These are phyloP conservation scores for Xylaria nigripes DNA, from an alignment of 495 filamentous ascomycete species.

Conservation along the genomic window DNA sequence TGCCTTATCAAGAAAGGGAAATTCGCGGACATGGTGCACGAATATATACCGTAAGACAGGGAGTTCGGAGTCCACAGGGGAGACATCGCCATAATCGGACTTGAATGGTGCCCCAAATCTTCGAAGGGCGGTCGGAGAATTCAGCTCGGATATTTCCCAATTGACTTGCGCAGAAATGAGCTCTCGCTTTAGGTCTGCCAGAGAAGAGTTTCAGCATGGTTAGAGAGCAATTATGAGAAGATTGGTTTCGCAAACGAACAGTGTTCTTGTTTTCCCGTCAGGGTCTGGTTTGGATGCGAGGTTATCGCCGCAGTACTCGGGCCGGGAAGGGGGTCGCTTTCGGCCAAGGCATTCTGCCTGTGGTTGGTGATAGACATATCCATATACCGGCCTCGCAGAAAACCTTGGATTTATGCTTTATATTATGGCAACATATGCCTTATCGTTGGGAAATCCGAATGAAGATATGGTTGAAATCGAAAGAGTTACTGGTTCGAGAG, in stretches of 20 bases:
- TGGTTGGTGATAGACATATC: constrained; percentile 20
- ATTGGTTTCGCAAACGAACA: constrained; percentile 47
- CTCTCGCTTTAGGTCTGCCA: constrained; percentile 89
- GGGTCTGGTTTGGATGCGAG: constrained; percentile 28
- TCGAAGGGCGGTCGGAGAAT: constrained; percentile 87
- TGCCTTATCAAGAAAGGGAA: constrained; percentile 92
- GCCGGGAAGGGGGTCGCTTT: constrained; percentile 4
- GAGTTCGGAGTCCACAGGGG: constrained; percentile 87
- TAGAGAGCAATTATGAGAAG: neutral
- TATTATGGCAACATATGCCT: neutral
- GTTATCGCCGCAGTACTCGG: constrained; percentile 1
- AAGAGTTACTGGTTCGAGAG: neutral
- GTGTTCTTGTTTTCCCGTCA: constrained; percentile 97
- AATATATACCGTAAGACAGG: constrained; percentile 95
- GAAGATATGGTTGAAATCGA: neutral
- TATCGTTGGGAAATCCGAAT: neutral
- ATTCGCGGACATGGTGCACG: constrained; percentile 94
- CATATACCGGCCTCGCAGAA: neutral
- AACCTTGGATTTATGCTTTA: neutral
- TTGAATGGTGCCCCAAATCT: constrained; percentile 93
- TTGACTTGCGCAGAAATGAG: constrained; percentile 83
- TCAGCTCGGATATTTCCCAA: constrained; percentile 82
- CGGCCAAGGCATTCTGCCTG: constrained; percentile 18
- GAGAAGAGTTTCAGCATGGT: constrained; percentile 21
- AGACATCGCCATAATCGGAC: constrained; percentile 84